Conservation (phyloP, 179 eudicot species). For the Pouteria campechiana region DNA sequence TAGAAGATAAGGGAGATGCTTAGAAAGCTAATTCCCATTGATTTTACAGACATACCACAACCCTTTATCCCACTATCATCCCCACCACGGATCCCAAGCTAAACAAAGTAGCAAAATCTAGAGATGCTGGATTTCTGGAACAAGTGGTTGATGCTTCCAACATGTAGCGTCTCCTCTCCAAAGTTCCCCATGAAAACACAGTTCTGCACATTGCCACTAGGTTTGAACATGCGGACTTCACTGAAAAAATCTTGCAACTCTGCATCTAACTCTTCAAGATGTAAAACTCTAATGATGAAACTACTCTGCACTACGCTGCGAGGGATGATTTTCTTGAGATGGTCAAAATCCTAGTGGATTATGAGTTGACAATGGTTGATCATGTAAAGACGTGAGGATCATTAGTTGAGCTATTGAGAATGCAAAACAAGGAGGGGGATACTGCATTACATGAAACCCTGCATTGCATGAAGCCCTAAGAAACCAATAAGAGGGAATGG, state of each 20-base stretch:
- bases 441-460: no score
- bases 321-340: slow-evolving; percentile 2
- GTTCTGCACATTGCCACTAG: slow-evolving; percentile 14
- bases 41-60: no score
- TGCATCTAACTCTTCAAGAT: background rate
- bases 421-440: slow-evolving; percentile 12
- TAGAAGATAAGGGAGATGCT: no score
- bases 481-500: background rate
- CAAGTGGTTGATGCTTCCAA: no score
- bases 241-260: background rate
- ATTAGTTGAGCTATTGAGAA: background rate
- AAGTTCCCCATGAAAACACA: slow-evolving; percentile 9
- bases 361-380: background rate
- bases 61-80: no score
- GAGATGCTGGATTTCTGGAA: no score
- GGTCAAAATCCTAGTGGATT: background rate
- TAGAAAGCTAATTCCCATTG: no score
- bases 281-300: slow-evolving; percentile 13
- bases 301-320: slow-evolving; percentile 15
- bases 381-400: background rate
- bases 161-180: background rate
- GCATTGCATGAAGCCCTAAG: slow-evolving; percentile 12
- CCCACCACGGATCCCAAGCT: no score
- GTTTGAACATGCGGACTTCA: background rate
- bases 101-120: no score